A percentile compares a stretch with the other conserved stretches of the same genome.
phyloP scores from a whole-genome alignment of 2,329 filamentous ascomycete species.

The Exophiala sp. region DNA sequence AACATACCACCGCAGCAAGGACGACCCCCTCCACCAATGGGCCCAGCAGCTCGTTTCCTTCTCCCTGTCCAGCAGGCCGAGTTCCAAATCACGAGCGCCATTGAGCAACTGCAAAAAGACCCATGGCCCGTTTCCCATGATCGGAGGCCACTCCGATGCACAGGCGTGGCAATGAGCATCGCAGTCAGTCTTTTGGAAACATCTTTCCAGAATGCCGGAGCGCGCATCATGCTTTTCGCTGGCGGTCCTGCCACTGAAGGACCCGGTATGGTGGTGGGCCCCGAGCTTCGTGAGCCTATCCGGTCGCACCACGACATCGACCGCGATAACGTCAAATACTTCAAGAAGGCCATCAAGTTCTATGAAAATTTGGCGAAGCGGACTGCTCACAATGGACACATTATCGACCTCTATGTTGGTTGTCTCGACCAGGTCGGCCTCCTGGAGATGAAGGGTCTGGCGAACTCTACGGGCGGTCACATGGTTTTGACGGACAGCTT shows the following conservation, averaged over 20 bases:
- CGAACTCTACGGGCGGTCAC: slow-evolving; percentile 93
- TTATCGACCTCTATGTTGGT: slow-evolving; percentile 95
- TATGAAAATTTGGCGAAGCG: slow-evolving; percentile 92
- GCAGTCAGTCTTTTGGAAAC: slow-evolving; percentile 88
- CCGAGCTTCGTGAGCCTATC: slow-evolving; percentile 91
- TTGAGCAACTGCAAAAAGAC: slow-evolving; percentile 93
- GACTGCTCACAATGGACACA: slow-evolving; percentile 91
- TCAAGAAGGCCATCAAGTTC: slow-evolving; percentile 98
- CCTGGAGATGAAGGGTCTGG: slow-evolving; percentile 94
- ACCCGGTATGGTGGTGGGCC: slow-evolving; percentile 91
- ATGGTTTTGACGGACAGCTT: slow-evolving; percentile 99
- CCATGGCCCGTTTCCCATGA: slow-evolving; percentile 97
- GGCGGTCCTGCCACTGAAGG: slow-evolving; percentile 93
- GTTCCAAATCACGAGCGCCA: slow-evolving; percentile 91
- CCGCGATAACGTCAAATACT: slow-evolving; percentile 97
- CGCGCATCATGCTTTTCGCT: slow-evolving; percentile 93
- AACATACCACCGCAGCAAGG: slow-evolving; percentile 66
- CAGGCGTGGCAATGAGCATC: slow-evolving; percentile 92
- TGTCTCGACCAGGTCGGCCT: slow-evolving; percentile 96
- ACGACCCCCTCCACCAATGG: slow-evolving; percentile 65
- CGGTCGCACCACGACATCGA: slow-evolving; percentile 98
- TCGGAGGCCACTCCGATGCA: slow-evolving; percentile 82
- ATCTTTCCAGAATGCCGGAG: slow-evolving; percentile 91
- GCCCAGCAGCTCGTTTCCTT: slow-evolving; percentile 81
- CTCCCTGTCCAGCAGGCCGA: slow-evolving; percentile 93